A percentile compares a stretch with the other conserved stretches of the same genome.
Evolutionary conservation across 2,329 filamentous ascomycete genomes (phyloP).

Genomic region (Scleromitrula shiraiana): DNA sequence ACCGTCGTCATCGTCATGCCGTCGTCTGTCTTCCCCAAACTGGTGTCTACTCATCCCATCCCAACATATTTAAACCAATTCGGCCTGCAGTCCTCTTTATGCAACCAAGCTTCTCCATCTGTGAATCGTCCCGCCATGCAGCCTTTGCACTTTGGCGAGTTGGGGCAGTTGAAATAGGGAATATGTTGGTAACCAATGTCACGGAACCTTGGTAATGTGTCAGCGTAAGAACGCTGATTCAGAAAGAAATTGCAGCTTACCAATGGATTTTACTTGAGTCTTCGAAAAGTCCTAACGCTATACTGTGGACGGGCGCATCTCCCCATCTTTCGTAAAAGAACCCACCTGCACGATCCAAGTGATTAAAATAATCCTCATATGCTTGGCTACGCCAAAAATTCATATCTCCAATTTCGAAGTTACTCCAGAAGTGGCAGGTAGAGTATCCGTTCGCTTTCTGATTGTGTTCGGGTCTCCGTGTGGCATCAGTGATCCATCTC

Average conservation of each 20-base stretch:
- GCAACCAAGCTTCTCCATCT: conserved; percentile 76
- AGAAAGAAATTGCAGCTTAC: conserved; percentile 40
- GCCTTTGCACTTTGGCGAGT: conserved; percentile 85
- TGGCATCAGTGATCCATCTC: conserved; percentile 75
- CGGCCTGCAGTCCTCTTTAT: conserved; percentile 86
- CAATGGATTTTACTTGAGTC: conserved; percentile 88
- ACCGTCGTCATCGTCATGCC: neutral
- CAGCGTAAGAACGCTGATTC: conserved; percentile 7
- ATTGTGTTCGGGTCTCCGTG: conserved; percentile 71
- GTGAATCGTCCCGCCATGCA: conserved; percentile 84
- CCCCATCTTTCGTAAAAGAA: conserved; percentile 99
- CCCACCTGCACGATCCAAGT: conserved; percentile 85
- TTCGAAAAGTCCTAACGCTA: conserved; percentile 86
- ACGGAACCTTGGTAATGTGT: conserved; percentile 64
- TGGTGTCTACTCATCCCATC: conserved; percentile 47
- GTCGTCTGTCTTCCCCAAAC: neutral
- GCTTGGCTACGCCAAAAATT: conserved; percentile 82
- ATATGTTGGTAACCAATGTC: conserved; percentile 99
- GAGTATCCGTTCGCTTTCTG: conserved; percentile 83
- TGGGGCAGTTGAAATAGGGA: conserved; percentile 97
- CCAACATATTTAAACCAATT: conserved; percentile 97
- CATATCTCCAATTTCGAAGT: conserved; percentile 95
- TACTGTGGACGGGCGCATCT: conserved; percentile 92
- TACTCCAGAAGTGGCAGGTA: conserved; percentile 98
- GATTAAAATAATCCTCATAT: conserved; percentile 94